phyloP scores from a whole-genome alignment of 78 protist genomes.

The Guillardia theta region DNA sequence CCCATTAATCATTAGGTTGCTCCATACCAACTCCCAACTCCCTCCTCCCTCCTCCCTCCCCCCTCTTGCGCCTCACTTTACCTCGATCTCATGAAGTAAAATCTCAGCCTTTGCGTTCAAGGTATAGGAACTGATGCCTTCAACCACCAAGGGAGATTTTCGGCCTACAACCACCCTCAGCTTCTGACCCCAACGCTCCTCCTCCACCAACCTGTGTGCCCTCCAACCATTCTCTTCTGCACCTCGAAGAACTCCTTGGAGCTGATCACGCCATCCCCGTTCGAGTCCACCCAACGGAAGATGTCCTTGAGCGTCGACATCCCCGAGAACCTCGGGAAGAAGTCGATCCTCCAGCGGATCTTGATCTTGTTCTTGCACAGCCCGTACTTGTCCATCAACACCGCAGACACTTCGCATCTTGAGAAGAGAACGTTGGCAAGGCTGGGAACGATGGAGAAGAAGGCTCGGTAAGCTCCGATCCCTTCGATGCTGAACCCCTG shows the following conservation, averaged over 20 bases:
- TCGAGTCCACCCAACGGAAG: background rate
- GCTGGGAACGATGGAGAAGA: background rate
- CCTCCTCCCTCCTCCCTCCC: too few species aligned
- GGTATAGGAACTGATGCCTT: background rate
- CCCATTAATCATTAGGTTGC: too few species aligned
- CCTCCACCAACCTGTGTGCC: background rate
- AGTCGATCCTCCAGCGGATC: slow-evolving; percentile 24
- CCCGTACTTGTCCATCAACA: slow-evolving; percentile 24
- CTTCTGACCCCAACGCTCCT: background rate
- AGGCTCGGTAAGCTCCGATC: background rate
- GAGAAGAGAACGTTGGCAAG: background rate
- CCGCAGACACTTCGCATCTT: background rate
- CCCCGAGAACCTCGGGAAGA: background rate
- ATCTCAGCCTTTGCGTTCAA: background rate
- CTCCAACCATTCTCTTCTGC: background rate
- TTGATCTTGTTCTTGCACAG: background rate
- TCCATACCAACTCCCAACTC: too few species aligned
- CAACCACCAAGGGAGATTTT: background rate
- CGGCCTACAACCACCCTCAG: background rate
- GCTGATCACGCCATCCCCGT: slow-evolving; percentile 6
- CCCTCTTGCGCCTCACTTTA: too few species aligned
- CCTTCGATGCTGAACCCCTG: background rate
- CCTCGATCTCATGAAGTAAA: too few species aligned
- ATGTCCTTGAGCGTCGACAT: background rate
- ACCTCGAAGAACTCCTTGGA: background rate